Percentiles rank a stretch among this genome's conserved stretches.
Evolutionary conservation across 2,329 filamentous ascomycete species (phyloP).

Genomic region (Ilyonectria mors-panacis): DNA sequence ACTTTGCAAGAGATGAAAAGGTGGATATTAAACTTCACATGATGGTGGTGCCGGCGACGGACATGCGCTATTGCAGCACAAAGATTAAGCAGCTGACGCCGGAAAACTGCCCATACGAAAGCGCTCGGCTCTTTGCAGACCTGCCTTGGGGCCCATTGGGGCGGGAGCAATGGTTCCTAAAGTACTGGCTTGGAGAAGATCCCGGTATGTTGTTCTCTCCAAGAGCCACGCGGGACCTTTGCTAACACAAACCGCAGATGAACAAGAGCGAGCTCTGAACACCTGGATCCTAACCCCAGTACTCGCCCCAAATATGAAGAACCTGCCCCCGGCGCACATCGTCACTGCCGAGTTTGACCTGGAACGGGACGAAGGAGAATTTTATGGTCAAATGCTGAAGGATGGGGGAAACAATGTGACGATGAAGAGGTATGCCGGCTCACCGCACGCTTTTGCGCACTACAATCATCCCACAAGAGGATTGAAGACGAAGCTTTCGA

Average conservation of each 20-base stretch:
- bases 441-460: slow-evolving; percentile 50
- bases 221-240: background rate
- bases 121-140: slow-evolving; percentile 43
- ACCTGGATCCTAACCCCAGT: slow-evolving; percentile 41
- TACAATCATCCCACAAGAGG: slow-evolving; percentile 49
- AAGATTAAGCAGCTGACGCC: slow-evolving; percentile 30
- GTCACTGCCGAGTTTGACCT: slow-evolving; percentile 55
- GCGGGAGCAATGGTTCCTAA: slow-evolving; percentile 52
- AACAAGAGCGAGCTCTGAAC: slow-evolving; percentile 31
- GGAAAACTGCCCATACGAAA: slow-evolving; percentile 45
- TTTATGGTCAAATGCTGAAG: slow-evolving; percentile 42
- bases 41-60: slow-evolving; percentile 51
- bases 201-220: slow-evolving; percentile 25
- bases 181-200: slow-evolving; percentile 50
- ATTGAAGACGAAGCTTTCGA: slow-evolving; percentile 46
- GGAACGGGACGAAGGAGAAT: slow-evolving; percentile 53
- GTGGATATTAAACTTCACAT: slow-evolving; percentile 50
- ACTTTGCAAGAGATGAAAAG: slow-evolving; percentile 52
- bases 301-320: slow-evolving; percentile 45
- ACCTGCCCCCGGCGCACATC: slow-evolving; percentile 50
- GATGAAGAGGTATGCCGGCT: slow-evolving; percentile 47
- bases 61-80: slow-evolving; percentile 50
- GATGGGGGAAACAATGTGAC: slow-evolving; percentile 45
- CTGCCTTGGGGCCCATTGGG: slow-evolving; percentile 49
- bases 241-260: slow-evolving; percentile 4